phyloP scores from a whole-genome alignment of 2,329 filamentous ascomycete genomes.

The Sclerotinia borealis region DNA sequence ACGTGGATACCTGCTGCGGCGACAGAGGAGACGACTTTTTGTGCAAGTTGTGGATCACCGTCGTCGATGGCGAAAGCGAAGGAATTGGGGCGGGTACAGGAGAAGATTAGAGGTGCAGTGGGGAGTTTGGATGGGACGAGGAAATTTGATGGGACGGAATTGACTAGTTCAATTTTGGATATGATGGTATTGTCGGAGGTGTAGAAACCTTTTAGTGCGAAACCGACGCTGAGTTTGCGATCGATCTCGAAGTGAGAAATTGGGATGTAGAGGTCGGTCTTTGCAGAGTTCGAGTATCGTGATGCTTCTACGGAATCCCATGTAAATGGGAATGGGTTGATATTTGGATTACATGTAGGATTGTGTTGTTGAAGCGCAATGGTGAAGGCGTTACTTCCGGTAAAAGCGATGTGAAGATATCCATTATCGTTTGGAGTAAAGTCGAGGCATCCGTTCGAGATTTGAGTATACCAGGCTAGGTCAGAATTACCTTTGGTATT shows the following conservation, averaged over 20 bases:
- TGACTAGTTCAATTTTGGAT: conserved; percentile 55
- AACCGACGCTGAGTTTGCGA: conserved; percentile 47
- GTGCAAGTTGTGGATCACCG: conserved; percentile 52
- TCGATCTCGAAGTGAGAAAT: conserved; percentile 61
- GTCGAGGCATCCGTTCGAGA: conserved; percentile 50
- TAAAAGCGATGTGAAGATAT: conserved; percentile 60
- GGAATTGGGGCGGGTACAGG: conserved; percentile 60
- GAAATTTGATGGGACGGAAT: conserved; percentile 44
- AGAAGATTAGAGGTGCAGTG: conserved; percentile 54
- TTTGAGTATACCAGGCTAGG: conserved; percentile 54
- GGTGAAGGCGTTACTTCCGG: conserved; percentile 56
- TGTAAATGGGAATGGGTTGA: conserved; percentile 58
- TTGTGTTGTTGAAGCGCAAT: conserved; percentile 64
- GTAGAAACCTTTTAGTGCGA: conserved; percentile 62
- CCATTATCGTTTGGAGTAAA: conserved; percentile 47
- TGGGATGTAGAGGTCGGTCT: conserved; percentile 58
- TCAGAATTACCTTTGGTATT: conserved; percentile 51
- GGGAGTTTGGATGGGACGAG: conserved; percentile 53
- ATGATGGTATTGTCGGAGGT: conserved; percentile 44
- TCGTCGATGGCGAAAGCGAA: conserved; percentile 71
- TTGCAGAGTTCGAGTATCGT: conserved; percentile 45
- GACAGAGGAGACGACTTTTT: conserved; percentile 55
- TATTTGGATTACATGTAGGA: conserved; percentile 46
- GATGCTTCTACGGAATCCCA: conserved; percentile 62
- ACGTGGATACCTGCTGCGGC: conserved; percentile 56